Evolutionary conservation across 1,139 yeast genomes (phyloP), one percentile per base, ranked within the genome.

Genomic region (Arxiozyma slooffiae): DNA sequence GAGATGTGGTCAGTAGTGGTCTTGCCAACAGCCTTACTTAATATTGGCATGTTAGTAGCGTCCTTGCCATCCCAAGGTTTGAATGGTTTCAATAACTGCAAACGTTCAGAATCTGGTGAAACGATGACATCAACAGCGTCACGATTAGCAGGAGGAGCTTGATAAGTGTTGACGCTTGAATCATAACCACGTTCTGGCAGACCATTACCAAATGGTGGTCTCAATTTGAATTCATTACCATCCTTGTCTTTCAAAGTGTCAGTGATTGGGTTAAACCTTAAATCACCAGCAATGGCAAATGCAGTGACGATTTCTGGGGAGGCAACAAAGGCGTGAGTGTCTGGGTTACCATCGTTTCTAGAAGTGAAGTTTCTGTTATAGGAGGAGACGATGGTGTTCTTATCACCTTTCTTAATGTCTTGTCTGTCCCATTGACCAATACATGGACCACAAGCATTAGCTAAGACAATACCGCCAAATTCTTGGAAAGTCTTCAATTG

Each of bases 341-440:
- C 88, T 67, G 97, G 95, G 86, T 92, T 92, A 79, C 96, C 96
- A 75, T 92, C 97, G 73, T 92, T 92, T 85, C 98, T 88, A 60
- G 96, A 80, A 67, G 97, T 89, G 80, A 92, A 92, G 79, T 92
- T 92, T 84, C 97, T 88, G 92, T 92, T 92, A 85, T 87, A 92
- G 60, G 97, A 90, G 40, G 97, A 86, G 61, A 92, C 96, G 77
- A 92, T 92, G 63, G 98, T 87, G 83, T 90, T 90, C 81, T 87
- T 88, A 71, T 88, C 97, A 75, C 97, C 97, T 82, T 89, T 92
- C 79, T 86, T 80, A 71, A 90, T 81, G 71, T 92, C 97, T 70
- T 81, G 89, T 79, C 98, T 87, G 72, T 92, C 97, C 98, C 98
- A 92, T 80, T 92, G 98, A 72, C 98, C 98, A 69, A 92, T 92